A percentile compares a stretch with the other conserved stretches of the same genome.
These are phyloP conservation scores for Septoria linicola DNA, from an alignment of 2,329 filamentous ascomycete genomes.

Conservation along the genomic window DNA sequence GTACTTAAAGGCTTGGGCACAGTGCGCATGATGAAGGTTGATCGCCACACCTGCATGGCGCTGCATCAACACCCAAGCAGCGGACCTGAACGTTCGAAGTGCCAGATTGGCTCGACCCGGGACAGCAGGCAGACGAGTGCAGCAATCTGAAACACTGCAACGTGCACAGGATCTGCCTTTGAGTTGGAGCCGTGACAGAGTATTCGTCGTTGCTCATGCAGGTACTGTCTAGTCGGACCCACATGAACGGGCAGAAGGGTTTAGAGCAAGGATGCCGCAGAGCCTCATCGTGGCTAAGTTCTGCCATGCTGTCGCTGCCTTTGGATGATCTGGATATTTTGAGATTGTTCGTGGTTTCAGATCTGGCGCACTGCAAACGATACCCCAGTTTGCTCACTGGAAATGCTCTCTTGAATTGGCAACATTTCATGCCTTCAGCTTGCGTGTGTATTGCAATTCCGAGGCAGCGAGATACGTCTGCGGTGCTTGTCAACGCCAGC, in stretches of 20 bases:
- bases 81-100: constrained; percentile 16
- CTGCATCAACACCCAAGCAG: constrained; percentile 12
- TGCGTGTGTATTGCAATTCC: background rate
- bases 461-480: background rate
- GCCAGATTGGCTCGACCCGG: constrained; percentile 29
- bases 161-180: constrained; percentile 29
- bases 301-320: background rate
- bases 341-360: background rate
- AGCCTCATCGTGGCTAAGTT: constrained; percentile 12
- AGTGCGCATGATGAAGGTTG: constrained; percentile 20
- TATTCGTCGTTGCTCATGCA: constrained; percentile 31
- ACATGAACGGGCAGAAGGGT: constrained; percentile 11
- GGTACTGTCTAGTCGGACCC: constrained; percentile 29
- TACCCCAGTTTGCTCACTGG: background rate
- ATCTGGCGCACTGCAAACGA: background rate
- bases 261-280: constrained; percentile 14
- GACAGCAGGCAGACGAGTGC: constrained; percentile 19
- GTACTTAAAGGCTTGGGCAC: constrained; percentile 24
- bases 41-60: constrained; percentile 29
- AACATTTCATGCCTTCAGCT: too few species aligned
- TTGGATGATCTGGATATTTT: background rate
- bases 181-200: constrained; percentile 21
- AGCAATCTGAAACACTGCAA: constrained; percentile 28
- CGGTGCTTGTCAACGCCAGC: background rate
- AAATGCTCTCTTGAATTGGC: background rate